A percentile compares a stretch with the other conserved stretches of the same genome.
Conservation (phyloP, 2,329 filamentous ascomycete species). For the Clonostachys solani region DNA sequence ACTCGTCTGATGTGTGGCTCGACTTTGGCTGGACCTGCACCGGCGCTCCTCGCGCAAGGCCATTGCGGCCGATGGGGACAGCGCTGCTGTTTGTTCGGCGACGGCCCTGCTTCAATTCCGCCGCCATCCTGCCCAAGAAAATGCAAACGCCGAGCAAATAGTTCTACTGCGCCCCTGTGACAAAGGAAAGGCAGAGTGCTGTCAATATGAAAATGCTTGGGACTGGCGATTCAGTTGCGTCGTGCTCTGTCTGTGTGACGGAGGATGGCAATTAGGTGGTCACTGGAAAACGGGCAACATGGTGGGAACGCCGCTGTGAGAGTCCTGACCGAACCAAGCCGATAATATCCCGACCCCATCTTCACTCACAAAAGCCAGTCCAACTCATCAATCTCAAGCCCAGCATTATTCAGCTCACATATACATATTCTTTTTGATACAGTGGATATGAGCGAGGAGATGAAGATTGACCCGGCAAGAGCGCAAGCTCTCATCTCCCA, state of each 20-base stretch:
- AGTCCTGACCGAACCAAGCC: slow-evolving; percentile 10
- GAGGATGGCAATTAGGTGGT: no score
- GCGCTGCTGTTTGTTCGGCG: slow-evolving; percentile 43
- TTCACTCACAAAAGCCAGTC: background rate
- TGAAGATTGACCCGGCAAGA: slow-evolving; percentile 59
- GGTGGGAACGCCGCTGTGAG: no score
- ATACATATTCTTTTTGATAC: background rate
- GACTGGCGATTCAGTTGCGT: no score
- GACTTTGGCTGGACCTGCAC: slow-evolving; percentile 43
- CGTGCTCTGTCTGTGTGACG: no score
- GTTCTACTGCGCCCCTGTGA: no score
- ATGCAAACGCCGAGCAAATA: no score
- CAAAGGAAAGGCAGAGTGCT: no score
- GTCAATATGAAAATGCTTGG: no score
- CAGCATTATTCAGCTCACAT: background rate
- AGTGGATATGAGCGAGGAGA: slow-evolving; percentile 44
- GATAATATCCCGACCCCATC: slow-evolving; percentile 23
- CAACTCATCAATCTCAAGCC: background rate
- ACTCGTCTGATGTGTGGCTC: slow-evolving; percentile 65
- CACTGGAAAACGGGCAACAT: no score
- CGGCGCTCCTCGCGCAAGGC: slow-evolving; percentile 33
- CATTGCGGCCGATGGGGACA: slow-evolving; percentile 28
- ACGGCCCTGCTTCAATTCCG: slow-evolving; percentile 14
- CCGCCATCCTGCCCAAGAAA: background rate
- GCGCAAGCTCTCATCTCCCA: slow-evolving; percentile 60